Conservation (phyloP, 73 alveolate species). For the Symbiodinium pilosum region DNA sequence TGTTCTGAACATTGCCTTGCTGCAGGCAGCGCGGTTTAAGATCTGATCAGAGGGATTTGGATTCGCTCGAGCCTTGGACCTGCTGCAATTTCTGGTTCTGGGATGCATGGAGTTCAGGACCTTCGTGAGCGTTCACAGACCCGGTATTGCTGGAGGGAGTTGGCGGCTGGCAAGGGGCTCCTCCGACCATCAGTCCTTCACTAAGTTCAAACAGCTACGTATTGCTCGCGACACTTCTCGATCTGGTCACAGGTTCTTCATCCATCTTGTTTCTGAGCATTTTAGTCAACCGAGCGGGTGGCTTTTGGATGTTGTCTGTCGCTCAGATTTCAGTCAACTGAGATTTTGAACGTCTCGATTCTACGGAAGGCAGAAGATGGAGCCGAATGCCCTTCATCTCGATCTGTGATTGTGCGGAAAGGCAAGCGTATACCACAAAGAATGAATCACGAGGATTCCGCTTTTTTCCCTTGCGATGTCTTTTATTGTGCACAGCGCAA, state of each 20-base stretch:
- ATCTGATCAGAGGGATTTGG: not conserved
- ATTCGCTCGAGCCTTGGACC: not conserved
- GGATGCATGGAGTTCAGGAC: not conserved
- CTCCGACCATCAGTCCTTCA: not conserved
- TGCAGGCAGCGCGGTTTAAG: not conserved
- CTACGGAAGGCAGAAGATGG: not conserved
- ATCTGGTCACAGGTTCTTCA: not conserved
- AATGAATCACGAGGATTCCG: too few relatives aligned
- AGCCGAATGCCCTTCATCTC: not conserved
- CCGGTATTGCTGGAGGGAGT: not conserved
- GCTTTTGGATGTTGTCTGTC: slow-evolving; percentile 29
- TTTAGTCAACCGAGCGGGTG: slow-evolving; percentile 64
- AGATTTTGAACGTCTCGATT: not conserved
- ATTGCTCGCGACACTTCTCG: too few relatives aligned
- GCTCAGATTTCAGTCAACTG: not conserved
- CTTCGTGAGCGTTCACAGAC: not conserved
- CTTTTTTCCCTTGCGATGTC: not conserved
- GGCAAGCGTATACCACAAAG: not conserved
- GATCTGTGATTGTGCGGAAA: not conserved
- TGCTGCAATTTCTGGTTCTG: too few relatives aligned
- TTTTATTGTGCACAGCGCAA: too few relatives aligned
- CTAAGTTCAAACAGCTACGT: not conserved
- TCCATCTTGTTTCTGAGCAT: slow-evolving; percentile 24
- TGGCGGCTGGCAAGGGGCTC: not conserved
- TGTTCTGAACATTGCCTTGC: too few relatives aligned